Evolutionary conservation across 2,329 filamentous ascomycete species (phyloP), one percentile per base, ranked within the genome.

Genomic region (Sarocladium kiliense): DNA sequence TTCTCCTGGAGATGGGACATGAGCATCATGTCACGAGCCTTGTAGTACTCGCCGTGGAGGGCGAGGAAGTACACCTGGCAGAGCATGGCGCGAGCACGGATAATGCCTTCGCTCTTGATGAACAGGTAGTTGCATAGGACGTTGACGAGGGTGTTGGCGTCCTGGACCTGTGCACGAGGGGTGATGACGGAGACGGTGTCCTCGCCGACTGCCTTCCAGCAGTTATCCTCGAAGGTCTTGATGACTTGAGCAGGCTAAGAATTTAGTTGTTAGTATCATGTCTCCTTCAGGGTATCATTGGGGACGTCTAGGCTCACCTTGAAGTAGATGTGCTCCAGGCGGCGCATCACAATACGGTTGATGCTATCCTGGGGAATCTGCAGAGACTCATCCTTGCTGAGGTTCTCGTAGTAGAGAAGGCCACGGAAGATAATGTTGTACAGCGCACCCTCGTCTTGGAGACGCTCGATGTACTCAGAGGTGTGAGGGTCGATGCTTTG

Each of bases 1-100:
- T 89, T 96, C 79, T 99, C 94, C 70, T 97, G 93, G 69, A 99
- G 79, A 77, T 99, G 94, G 18, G 94, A 99, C 91, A 99, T 99
- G 72, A 99, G 85, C 87, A 97, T 96, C 88, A 99, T 93, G 73
- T 99, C 95, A 62, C 94, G 89, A 66, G 94, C 89, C 75, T 89
- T 91, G 82, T 96, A 97, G 81, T 97, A 99, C 66, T 96, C 87
- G 74, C 97, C 92, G 74, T 99, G 94, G 54, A 99, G 83, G 53
- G 94, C 94, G 64, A 97, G 81, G 85, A 96, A 96, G 79, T 99
- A 99, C 60, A 99, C 94, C 75, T 97, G 91, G 80, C 91, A 97
- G 59, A 99, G 82, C 92, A 99, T 97, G 45, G 94, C 93, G 58
- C 94, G 87, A 58, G 93, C 95, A 61, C 93, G 88, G 67, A 97